These are phyloP conservation scores for Lasiodiplodia hormozganensis DNA, from an alignment of 2,329 filamentous ascomycete species.

Conservation along the genomic window DNA sequence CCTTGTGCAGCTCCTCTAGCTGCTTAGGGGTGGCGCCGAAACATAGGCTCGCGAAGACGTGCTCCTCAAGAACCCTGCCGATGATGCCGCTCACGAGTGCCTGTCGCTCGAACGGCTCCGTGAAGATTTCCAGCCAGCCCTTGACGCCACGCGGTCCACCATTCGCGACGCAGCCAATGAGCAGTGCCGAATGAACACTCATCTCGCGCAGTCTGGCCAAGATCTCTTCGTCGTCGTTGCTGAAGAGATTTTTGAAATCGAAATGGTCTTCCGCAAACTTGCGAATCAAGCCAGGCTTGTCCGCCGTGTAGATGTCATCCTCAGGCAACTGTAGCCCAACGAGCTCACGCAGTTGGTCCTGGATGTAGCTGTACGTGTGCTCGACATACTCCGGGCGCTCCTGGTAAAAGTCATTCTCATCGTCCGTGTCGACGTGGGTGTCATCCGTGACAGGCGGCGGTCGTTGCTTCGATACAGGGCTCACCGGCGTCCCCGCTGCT, in stretches of 20 bases:
- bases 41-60: slow-evolving; percentile 25
- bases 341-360: neutral
- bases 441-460: neutral
- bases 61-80: slow-evolving; percentile 21
- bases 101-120: neutral
- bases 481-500: neutral
- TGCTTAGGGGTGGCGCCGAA: slow-evolving; percentile 3
- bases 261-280: slow-evolving; percentile 6
- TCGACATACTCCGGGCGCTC: neutral
- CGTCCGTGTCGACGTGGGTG: neutral
- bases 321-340: neutral
- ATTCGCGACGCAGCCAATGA: slow-evolving; percentile 4
- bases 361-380: slow-evolving; percentile 5
- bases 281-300: neutral
- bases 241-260: neutral
- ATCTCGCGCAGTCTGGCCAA: neutral
- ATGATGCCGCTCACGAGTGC: slow-evolving; percentile 13
- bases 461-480: neutral
- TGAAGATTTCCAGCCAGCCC: slow-evolving; percentile 13
- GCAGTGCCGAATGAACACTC: neutral
- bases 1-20: neutral
- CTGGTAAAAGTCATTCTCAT: neutral
- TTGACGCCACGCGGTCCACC: neutral
- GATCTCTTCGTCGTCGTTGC: neutral
- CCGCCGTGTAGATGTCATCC: neutral